Conservation (phyloP, 306 rosid species). For the Cicer pinnatifidum region DNA sequence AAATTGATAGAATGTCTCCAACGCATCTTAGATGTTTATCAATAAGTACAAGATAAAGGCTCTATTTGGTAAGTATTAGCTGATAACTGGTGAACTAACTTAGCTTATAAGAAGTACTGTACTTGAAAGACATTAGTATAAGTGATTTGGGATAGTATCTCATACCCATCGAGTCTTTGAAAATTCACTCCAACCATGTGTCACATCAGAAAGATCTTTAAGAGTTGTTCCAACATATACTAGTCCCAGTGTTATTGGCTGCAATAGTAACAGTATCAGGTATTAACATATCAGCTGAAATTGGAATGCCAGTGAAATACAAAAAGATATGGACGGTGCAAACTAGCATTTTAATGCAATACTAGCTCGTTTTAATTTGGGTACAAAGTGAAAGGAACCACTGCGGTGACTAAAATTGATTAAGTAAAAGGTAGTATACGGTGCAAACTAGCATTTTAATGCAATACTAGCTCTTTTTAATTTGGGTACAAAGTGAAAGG, state of each 20-base stretch:
- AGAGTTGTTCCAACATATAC: conserved; percentile 95
- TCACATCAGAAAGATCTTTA: conserved; percentile 94
- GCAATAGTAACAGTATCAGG: conserved; percentile 46
- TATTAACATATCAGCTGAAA: conserved; percentile 24
- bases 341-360: not conserved
- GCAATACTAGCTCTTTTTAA: too few relatives aligned
- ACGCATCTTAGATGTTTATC: conserved; percentile 31
- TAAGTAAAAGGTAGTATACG: too few relatives aligned
- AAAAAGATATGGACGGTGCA: not conserved
- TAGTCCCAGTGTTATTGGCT: conserved; percentile 90
- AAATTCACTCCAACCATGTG: conserved; percentile 91
- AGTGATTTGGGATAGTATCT: conserved; percentile 33
- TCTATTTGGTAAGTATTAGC: too few relatives aligned
- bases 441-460: too few relatives aligned
- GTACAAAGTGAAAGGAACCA: conserved; percentile 24
- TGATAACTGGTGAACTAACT: too few relatives aligned
- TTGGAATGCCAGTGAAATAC: not conserved
- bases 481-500: too few relatives aligned
- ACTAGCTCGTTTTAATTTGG: not conserved
- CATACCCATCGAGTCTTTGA: conserved; percentile 92
- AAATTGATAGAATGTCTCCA: conserved; percentile 28
- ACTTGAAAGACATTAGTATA: conserved; percentile 24
- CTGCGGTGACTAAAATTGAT: not conserved
- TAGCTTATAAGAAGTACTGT: conserved; percentile 4
- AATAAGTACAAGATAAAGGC: not conserved